phyloP scores from a whole-genome alignment of 108 stramenopile genomes.

The Cyclostephanos tholiformis region DNA sequence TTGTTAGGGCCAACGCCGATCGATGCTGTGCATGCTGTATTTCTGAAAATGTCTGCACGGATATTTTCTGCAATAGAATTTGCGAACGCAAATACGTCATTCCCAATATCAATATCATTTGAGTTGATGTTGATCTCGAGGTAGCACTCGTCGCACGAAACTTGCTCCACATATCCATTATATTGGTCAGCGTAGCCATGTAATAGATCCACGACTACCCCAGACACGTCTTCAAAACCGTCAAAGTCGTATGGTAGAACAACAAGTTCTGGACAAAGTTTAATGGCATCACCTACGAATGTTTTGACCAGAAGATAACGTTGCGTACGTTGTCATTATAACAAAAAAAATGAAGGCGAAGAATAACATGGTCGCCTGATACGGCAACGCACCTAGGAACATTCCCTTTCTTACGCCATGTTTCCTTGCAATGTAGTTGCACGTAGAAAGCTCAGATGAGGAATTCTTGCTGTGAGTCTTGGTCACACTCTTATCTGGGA shows the following conservation, averaged over 20 bases:
- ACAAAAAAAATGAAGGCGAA: not conserved
- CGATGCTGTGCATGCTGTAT: conserved; percentile 89
- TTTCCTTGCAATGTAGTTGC: conserved; percentile 91
- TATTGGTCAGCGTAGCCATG: conserved; percentile 56
- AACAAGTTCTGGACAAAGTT: conserved; percentile 85
- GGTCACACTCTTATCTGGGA: conserved; percentile 5
- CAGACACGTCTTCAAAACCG: conserved; percentile 83
- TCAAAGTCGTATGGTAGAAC: conserved; percentile 92
- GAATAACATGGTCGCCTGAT: not conserved
- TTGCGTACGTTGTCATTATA: not conserved
- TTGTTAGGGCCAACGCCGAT: conserved; percentile 87
- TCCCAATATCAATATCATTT: conserved; percentile 32
- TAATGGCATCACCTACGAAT: conserved; percentile 65
- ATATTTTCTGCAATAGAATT: conserved; percentile 50
- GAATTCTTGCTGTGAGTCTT: conserved; percentile 51
- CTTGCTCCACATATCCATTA: conserved; percentile 80
- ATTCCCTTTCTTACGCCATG: conserved; percentile 91
- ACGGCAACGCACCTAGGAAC: conserved; percentile 58
- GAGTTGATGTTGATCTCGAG: conserved; percentile 63
- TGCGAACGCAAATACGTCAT: conserved; percentile 26
- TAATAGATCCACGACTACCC: conserved; percentile 77
- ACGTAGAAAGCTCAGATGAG: conserved; percentile 88
- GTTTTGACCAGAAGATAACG: not conserved
- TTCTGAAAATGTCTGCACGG: conserved; percentile 68
- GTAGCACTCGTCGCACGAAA: conserved; percentile 94